Evolutionary conservation across 1,139 yeast genomes (phyloP).

Genomic region (Zygoascus hellenicus): DNA sequence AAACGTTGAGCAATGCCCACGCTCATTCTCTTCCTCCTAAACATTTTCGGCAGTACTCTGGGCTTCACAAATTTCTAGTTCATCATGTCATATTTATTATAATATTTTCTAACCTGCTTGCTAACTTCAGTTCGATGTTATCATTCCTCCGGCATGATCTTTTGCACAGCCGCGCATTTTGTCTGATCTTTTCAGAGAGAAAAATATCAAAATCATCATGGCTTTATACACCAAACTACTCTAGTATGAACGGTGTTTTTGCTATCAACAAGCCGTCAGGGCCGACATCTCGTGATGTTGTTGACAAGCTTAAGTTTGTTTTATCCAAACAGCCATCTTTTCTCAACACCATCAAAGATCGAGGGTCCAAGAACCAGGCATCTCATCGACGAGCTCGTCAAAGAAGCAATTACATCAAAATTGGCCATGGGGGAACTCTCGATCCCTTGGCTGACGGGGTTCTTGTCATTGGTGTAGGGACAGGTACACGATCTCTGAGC

Average conservation of each 20-base stretch:
- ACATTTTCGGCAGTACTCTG: too few relatives aligned
- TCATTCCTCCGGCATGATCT: neutral
- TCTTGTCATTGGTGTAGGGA: constrained; percentile 81
- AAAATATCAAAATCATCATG: neutral
- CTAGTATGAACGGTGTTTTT: constrained; percentile 55
- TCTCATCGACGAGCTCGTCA: constrained; percentile 40
- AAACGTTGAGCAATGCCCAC: too few relatives aligned
- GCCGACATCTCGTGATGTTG: constrained; percentile 68
- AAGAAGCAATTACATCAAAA: constrained; percentile 57
- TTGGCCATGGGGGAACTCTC: constrained; percentile 98
- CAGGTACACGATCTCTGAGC: constrained; percentile 78
- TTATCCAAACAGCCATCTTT: constrained; percentile 60
- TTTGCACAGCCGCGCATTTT: neutral
- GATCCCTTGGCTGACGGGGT: constrained; percentile 96
- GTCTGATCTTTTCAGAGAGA: neutral
- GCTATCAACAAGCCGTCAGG: constrained; percentile 93
- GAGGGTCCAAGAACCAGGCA: constrained; percentile 20
- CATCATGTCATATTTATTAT: neutral
- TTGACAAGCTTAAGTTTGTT: constrained; percentile 56
- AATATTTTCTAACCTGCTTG: neutral
- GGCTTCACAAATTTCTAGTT: too few relatives aligned
- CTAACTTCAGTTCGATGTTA: constrained; percentile 8
- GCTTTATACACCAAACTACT: neutral
- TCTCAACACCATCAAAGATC: constrained; percentile 46
- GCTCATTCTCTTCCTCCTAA: too few relatives aligned